These are phyloP conservation scores for Geranium incanum DNA, from an alignment of 441 rosid species.

Conservation along the genomic window DNA sequence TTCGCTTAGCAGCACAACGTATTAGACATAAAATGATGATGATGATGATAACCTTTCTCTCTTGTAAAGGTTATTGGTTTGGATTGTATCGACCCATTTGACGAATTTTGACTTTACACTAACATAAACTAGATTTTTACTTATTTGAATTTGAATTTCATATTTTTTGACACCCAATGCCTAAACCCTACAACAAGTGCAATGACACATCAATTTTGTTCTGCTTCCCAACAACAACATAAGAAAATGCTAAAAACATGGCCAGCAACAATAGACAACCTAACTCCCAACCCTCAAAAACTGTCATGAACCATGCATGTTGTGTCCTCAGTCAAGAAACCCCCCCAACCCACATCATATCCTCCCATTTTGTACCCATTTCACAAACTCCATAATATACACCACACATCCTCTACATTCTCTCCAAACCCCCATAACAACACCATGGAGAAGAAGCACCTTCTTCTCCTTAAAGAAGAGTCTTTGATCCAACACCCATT, in stretches of 20 bases:
- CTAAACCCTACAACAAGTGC: neutral
- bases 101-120: too few relatives aligned
- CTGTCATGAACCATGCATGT: constrained; percentile 37
- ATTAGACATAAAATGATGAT: too few relatives aligned
- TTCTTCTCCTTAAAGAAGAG: constrained; percentile 28
- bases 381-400: constrained; percentile 13
- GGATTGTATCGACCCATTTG: too few relatives aligned
- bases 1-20: too few relatives aligned
- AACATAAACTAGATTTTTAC: too few relatives aligned
- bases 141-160: too few relatives aligned
- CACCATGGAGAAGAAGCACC: constrained; percentile 58
- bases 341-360: neutral
- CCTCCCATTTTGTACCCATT: constrained; percentile 1
- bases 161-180: neutral
- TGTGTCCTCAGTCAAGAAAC: neutral
- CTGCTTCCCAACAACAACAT: constrained; percentile 5
- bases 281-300: constrained; percentile 31
- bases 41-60: too few relatives aligned
- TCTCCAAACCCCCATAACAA: constrained; percentile 8
- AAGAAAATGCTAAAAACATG: constrained; percentile 24
- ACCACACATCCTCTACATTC: constrained; percentile 13
- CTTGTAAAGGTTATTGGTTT: too few relatives aligned
- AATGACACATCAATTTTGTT: neutral
- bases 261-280: constrained; percentile 35
- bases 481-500: constrained; percentile 47